Percentiles rank a stretch among this genome's conserved stretches.
Evolutionary conservation across 2,329 filamentous ascomycete species (phyloP).

Genomic region (Phaeosphaeria sp.): DNA sequence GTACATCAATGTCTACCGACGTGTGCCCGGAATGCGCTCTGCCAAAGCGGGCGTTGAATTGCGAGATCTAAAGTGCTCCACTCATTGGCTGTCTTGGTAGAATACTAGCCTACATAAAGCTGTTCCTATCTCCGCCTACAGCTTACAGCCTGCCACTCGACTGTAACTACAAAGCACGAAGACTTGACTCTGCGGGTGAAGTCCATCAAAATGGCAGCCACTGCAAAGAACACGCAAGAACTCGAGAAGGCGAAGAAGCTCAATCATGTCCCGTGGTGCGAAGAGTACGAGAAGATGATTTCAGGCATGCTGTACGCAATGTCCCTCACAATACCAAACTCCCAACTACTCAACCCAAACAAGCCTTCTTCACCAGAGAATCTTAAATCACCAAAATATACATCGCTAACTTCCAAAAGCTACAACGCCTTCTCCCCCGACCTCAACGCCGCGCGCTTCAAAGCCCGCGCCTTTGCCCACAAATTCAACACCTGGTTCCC

Average conservation of each 20-base stretch:
- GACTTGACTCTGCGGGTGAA: not conserved
- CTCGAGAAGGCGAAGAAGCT: conserved; percentile 57
- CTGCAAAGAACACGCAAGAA: conserved; percentile 51
- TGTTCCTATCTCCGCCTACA: not conserved
- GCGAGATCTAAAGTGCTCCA: conserved; percentile 14
- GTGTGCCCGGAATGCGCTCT: not conserved
- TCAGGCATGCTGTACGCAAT: conserved; percentile 64
- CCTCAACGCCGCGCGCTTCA: conserved; percentile 59
- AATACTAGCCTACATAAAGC: not conserved
- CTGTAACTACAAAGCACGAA: not conserved
- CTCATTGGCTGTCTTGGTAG: not conserved
- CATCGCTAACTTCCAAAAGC: conserved; percentile 34
- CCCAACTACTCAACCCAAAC: not conserved
- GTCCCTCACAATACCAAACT: not conserved
- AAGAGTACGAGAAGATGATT: conserved; percentile 70
- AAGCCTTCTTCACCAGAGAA: too few relatives aligned
- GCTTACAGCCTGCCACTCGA: not conserved
- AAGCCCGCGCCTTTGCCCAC: conserved; percentile 62
- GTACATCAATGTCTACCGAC: not conserved
- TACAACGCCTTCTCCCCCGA: conserved; percentile 60
- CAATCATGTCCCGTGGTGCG: conserved; percentile 62
- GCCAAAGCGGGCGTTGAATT: conserved; percentile 19
- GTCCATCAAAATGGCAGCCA: conserved; percentile 43
- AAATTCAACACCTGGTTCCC: conserved; percentile 62
- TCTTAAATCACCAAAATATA: not conserved